A percentile compares a stretch with the other conserved stretches of the same genome.
phyloP scores from a whole-genome alignment of 371 early-diverging fungal species.

The Umbelopsis sp. region DNA sequence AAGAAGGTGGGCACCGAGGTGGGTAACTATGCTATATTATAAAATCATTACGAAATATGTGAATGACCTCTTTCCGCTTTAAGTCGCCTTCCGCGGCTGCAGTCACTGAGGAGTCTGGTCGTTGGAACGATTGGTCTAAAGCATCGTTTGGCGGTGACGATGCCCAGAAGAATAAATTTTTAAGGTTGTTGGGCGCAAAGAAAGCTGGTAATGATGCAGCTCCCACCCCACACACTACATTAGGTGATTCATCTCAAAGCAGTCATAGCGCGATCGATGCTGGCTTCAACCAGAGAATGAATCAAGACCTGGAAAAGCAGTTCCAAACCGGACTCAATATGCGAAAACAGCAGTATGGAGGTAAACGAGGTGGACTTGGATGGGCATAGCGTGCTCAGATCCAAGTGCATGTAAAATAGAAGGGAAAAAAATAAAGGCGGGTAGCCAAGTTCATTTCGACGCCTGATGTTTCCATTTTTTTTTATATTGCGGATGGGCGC shows the following conservation, averaged over 20 bases:
- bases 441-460: not conserved
- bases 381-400: constrained; percentile 14
- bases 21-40: not conserved
- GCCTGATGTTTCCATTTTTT: not conserved
- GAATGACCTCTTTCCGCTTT: constrained; percentile 12
- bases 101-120: not conserved
- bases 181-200: constrained; percentile 52
- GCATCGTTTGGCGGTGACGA: constrained; percentile 53
- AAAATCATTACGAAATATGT: not conserved
- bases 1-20: too few relatives aligned
- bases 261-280: constrained; percentile 45
- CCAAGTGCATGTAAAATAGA: not conserved
- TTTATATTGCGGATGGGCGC: not conserved
- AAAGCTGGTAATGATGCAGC: constrained; percentile 22
- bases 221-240: too few relatives aligned
- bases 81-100: constrained; percentile 17
- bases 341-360: constrained; percentile 48
- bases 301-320: constrained; percentile 46
- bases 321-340: constrained; percentile 50
- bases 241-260: too few relatives aligned
- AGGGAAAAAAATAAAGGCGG: not conserved
- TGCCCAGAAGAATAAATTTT: constrained; percentile 48
- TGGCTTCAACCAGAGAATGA: constrained; percentile 40
- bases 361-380: constrained; percentile 54
- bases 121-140: constrained; percentile 56